Base-by-base conservation (phyloP, 176 grass and related monocot genomes). In the Elymus sibiricus region DNA sequence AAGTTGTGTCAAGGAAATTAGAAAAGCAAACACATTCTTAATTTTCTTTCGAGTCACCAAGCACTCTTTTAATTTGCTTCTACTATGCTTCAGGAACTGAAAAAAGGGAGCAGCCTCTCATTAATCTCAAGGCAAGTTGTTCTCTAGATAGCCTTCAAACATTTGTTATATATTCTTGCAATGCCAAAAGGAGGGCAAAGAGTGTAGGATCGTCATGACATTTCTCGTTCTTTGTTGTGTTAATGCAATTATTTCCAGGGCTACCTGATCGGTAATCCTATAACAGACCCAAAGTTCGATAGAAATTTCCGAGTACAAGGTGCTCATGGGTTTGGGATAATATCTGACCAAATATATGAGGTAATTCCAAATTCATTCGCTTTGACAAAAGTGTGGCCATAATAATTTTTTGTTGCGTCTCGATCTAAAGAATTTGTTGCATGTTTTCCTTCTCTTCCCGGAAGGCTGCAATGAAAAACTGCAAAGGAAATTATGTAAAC, bases 291-390 rank as follows among this genome's bases (percentile, higher is more conserved):
- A 9, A 69, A 65, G 5, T 26, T 51, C 24, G 91, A 93, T 76
- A 4, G 0, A 4, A 82, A 71, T 82, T 79, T 47, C 81, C n/a
- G 4, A 29, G 31, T 85, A 6, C 53, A 74, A 64, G 82, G 71
- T 83, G 67, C 88, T 79, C 85, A 93, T 85, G 84, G 88, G 13
- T 28, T 93, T 63, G 88, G 91, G 64, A 90, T 93, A 43, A 93
- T 93, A 85, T 93, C 91, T 49, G 88, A 93, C 82, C 85, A 88
- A 42, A 35, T 93, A 28, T 93, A 88, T 32, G 84, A 86, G 84
- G 88, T 93, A 70, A 46, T 32, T 31, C 39, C 42, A 9, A 11
- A 86, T 42, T 71, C 13, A 29, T 42, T 22, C 0, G 0, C 66
- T 59, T 22, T 21, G 67, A 38, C 2, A 69, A 14, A 55, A 70